Evolutionary conservation across 108 stramenopile genomes (phyloP), one percentile per base, ranked within the genome.

Genomic region (Licmophora abbreviata): DNA sequence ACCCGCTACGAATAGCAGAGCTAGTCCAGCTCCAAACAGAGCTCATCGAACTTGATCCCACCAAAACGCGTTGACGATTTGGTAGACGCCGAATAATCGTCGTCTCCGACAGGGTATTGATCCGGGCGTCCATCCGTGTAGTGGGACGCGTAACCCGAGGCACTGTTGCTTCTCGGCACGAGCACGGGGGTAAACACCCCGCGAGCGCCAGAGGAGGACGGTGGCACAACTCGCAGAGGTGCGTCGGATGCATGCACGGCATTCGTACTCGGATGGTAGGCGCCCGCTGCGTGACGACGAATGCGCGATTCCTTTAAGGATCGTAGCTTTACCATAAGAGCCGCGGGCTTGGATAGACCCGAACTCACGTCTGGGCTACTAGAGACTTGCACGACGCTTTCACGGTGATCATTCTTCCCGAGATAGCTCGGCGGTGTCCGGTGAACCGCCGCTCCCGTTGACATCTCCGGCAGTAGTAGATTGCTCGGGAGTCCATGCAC

Each of bases 21-120:
- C 17, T 50, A 50, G 29, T 50, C 48, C n/a, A 50, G n/a, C 15
- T 50, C 48, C 5, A 50, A 31, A 25, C 48, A 50, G 33, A 3
- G 2, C 11, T 15, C 48, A n/a, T n/a, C n/a, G 21, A 50, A 50
- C 12, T 50, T 50, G n/a, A 15, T 29, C 18, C 48, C 30, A 17
- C 48, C 48, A 31, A 50, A 32, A 46, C 44, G 44, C 2, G 44
- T 46, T 3, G 44, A 46, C 17, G 4, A 27, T 31, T 24, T 31
- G 4, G 48, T 50, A 37, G 48, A 50, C 18, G 29, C 26, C 2
- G 48, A 50, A 15, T 29, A 32, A n/a, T 50, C 48, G 6, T 48
- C 47, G 4, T 50, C 30, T 21, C 22, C 3, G 21, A 24, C 23
- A 35, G 34, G 12, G 12, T 10, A 10, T 10, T 10, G 10, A 12